Conservation (phyloP, 192 early-diverging fungal species). For the Lunasporangiospora selenospora region DNA sequence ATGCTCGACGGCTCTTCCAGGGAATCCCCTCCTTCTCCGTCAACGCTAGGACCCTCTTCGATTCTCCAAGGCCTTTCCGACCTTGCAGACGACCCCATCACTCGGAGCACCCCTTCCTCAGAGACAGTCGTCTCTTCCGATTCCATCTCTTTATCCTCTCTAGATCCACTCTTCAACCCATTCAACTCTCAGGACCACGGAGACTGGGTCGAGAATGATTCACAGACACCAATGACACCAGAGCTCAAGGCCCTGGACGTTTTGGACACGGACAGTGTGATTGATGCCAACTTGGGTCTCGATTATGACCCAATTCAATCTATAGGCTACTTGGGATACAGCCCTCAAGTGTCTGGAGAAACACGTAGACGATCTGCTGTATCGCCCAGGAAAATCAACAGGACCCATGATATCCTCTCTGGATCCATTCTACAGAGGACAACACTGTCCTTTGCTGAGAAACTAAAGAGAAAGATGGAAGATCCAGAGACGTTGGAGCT, state of each 20-base stretch:
- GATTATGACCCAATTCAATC: constrained; percentile 7
- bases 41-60: too few relatives aligned
- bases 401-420: neutral
- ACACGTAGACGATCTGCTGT: constrained; percentile 20
- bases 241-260: too few relatives aligned
- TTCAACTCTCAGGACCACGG: constrained; percentile 3
- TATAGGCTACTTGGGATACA: constrained; percentile 7
- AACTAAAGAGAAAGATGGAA: too few relatives aligned
- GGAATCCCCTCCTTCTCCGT: too few relatives aligned
- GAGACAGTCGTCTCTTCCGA: neutral
- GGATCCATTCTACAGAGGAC: neutral
- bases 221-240: neutral
- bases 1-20: too few relatives aligned
- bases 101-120: neutral
- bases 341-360: constrained; percentile 26
- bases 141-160: neutral
- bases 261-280: too few relatives aligned
- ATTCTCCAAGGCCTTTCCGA: too few relatives aligned
- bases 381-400: constrained; percentile 25
- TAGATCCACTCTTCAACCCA: constrained; percentile 1
- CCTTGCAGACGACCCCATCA: neutral
- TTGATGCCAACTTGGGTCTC: too few relatives aligned
- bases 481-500: too few relatives aligned
- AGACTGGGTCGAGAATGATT: neutral
- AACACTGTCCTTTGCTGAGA: constrained; percentile 12